Evolutionary conservation across 441 rosid species (phyloP).

Genomic region (Pelargonium fulgidum): DNA sequence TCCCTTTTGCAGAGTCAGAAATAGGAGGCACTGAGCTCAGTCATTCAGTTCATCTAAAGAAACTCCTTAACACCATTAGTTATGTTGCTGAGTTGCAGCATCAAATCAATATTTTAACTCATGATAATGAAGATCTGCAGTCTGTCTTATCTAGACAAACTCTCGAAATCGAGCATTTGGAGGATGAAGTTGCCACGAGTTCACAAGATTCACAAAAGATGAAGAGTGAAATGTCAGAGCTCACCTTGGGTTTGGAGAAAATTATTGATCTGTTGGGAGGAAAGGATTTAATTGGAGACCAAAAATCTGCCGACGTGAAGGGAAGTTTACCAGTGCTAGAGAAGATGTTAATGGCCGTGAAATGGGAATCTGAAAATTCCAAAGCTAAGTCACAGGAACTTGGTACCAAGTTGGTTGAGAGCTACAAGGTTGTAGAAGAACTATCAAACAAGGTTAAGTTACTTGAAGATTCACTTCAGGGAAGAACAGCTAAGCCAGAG

Average conservation of each 20-base stretch:
- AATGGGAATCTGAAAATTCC: conserved; percentile 54
- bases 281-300: conserved; percentile 36
- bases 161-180: conserved; percentile 56
- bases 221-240: conserved; percentile 46
- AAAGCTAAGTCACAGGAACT: conserved; percentile 59
- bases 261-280: conserved; percentile 42
- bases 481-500: conserved; percentile 47
- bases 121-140: conserved; percentile 47
- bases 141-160: conserved; percentile 42
- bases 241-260: conserved; percentile 51
- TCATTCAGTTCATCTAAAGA: conserved; percentile 44
- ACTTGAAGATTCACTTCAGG: conserved; percentile 56
- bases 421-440: conserved; percentile 62
- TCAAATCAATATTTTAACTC: conserved; percentile 46
- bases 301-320: conserved; percentile 32
- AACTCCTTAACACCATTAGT: conserved; percentile 53
- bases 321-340: conserved; percentile 48
- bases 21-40: conserved; percentile 33
- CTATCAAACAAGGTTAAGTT: conserved; percentile 50
- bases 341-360: conserved; percentile 43
- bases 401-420: conserved; percentile 48
- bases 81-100: conserved; percentile 41
- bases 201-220: conserved; percentile 40
- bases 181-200: conserved; percentile 38
- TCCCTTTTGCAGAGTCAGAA: conserved; percentile 35